Evolutionary conservation across 306 rosid genomes (phyloP).

Genomic region (Inga leiocalycina): DNA sequence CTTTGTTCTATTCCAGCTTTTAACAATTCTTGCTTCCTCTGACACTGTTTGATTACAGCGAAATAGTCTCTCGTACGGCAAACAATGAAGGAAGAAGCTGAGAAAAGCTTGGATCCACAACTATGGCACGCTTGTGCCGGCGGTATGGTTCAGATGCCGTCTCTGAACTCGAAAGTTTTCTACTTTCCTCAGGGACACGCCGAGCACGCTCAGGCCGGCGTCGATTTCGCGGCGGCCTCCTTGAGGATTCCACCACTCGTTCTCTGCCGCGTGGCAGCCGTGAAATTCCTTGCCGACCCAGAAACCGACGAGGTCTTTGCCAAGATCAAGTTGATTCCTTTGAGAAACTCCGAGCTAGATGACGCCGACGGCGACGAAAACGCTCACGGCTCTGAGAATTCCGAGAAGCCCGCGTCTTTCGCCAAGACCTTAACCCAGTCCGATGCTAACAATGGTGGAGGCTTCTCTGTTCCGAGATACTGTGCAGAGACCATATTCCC

Average conservation of each 20-base stretch:
- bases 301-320: conserved; percentile 85
- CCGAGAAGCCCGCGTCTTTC: conserved; percentile 83
- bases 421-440: conserved; percentile 94
- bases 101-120: conserved; percentile 79
- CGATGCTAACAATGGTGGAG: conserved; percentile 98
- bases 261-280: conserved; percentile 59
- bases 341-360: conserved; percentile 42
- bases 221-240: conserved; percentile 53
- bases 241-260: conserved; percentile 61
- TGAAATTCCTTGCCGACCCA: conserved; percentile 81
- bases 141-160: conserved; percentile 89
- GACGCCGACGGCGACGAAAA: conserved; percentile 34
- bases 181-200: conserved; percentile 98
- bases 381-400: conserved; percentile 37
- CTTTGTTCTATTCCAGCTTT: not conserved
- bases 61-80: conserved; percentile 1
- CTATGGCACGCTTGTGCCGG: conserved; percentile 99
- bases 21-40: not conserved
- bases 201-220: conserved; percentile 77
- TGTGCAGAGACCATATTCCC: conserved; percentile 98
- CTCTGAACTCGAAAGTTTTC: conserved; percentile 71
- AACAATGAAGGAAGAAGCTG: conserved; percentile 65
- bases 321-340: conserved; percentile 54
- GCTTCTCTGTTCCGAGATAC: conserved; percentile 91
- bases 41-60: conserved; percentile 29